Base-by-base conservation (phyloP, 2,329 filamentous ascomycete species). In the Hypomyces perniciosus region DNA sequence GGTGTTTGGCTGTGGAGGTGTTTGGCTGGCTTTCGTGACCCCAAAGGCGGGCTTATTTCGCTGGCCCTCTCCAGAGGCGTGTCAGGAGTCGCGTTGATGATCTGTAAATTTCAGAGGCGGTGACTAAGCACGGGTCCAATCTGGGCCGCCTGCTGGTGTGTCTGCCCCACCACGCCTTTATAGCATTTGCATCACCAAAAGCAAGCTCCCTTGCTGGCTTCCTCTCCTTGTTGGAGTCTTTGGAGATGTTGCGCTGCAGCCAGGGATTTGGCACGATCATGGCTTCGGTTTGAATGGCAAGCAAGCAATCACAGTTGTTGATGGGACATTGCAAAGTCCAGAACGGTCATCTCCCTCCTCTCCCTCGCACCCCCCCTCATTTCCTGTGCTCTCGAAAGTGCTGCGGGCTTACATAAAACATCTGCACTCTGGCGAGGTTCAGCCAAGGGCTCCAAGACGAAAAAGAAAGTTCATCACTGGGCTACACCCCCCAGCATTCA, bases 21-120 rank as follows among this genome's bases (percentile, higher is more conserved):
- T 28, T 20, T 42, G 37, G 43, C 35, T 10, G 38, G 31, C 12
- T 20, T 34, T 20, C 20, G 20, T 20, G 20, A 20, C 20, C 20
- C 20, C 20, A 20, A 20, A 20, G 20, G 20, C 20, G 20, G 20
- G 20, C 20, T 20, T 20, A 20, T 20, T 20, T 20, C 20, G 20
- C 40, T 42, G 40, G 40, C 38, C 13, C 13, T 35, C 34, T 38
- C 31, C 29, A 38, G 42, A 45, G 48, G 44, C 48, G 44, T 50
- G 48, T 50, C 20, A 46, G 44, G 49, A 39, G 42, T 33, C 46
- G 50, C 50, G 50, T 45, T 49, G 42, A 12, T 26, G 30, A 27
- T n/a, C 41, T 35, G 46, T 49, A 45, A 38, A 35, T 44, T 52
- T 39, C 6, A 12, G 26, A 30, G 31, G 41, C 6, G 31, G 40